Evolutionary conservation across 2,329 filamentous ascomycete species (phyloP).

Genomic region (Penicillium sclerotiorum): DNA sequence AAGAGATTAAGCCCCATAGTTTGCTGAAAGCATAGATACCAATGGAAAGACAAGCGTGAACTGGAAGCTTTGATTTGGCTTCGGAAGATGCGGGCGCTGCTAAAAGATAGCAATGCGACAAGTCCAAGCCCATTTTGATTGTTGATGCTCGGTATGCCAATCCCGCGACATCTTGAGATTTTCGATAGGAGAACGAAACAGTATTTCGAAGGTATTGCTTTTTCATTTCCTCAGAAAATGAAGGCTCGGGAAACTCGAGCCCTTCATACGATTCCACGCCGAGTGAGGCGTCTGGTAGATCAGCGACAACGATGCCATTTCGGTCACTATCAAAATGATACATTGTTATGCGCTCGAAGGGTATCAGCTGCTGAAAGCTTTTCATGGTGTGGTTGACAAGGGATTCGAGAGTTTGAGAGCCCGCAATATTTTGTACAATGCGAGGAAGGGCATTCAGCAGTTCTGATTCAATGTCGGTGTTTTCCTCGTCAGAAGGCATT

Average conservation of each 20-base stretch:
- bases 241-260: slow-evolving; percentile 79
- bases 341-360: slow-evolving; percentile 1
- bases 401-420: slow-evolving; percentile 67
- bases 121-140: slow-evolving; percentile 73
- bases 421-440: slow-evolving; percentile 78
- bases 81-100: slow-evolving; percentile 85
- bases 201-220: slow-evolving; percentile 85
- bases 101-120: slow-evolving; percentile 79
- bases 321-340: slow-evolving; percentile 82
- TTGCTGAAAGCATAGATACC: slow-evolving; percentile 84
- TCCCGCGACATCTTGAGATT: slow-evolving; percentile 72
- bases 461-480: slow-evolving; percentile 45
- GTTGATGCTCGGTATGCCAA: slow-evolving; percentile 75
- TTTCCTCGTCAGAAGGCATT: not conserved
- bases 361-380: slow-evolving; percentile 77
- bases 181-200: slow-evolving; percentile 79
- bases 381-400: slow-evolving; percentile 80
- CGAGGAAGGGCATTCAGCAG: slow-evolving; percentile 89
- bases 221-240: slow-evolving; percentile 81
- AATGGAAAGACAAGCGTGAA: slow-evolving; percentile 86
- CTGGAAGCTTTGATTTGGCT: slow-evolving; percentile 78
- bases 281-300: slow-evolving; percentile 74
- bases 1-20: slow-evolving; percentile 83
- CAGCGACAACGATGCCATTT: slow-evolving; percentile 85
- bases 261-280: slow-evolving; percentile 81